These are phyloP conservation scores for Davidsoniella eucalypti DNA, from an alignment of 2,329 filamentous ascomycete species.

Conservation along the genomic window DNA sequence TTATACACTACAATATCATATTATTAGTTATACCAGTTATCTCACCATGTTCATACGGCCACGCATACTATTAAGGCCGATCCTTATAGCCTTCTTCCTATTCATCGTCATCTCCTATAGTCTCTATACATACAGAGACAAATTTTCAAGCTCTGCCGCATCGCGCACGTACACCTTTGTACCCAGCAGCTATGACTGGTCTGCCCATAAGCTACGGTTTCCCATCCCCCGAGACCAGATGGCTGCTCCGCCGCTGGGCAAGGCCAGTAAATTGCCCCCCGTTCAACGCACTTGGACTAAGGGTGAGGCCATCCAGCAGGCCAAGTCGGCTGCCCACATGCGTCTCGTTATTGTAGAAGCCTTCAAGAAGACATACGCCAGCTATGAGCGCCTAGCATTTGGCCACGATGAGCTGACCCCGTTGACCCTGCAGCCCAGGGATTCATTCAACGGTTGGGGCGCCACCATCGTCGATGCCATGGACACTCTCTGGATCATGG, in stretches of 20 bases:
- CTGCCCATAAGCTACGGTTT: constrained; percentile 13
- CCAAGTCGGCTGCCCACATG: constrained; percentile 15
- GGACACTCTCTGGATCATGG: constrained; percentile 62
- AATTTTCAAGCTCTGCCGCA: background rate
- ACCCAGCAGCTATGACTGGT: constrained; percentile 15
- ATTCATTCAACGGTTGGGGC: constrained; percentile 50
- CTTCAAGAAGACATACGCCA: constrained; percentile 39
- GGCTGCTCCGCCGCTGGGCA: constrained; percentile 12
- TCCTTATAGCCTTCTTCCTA: constrained; percentile 31
- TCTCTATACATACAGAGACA: constrained; percentile 33
- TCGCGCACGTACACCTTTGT: constrained; percentile 3
- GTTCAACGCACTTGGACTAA: constrained; percentile 7
- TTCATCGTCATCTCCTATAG: constrained; percentile 49
- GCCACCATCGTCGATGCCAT: constrained; percentile 51
- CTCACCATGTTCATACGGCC: constrained; percentile 4
- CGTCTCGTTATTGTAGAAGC: constrained; percentile 29
- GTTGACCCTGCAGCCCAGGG: constrained; percentile 31
- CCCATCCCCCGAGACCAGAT: constrained; percentile 14
- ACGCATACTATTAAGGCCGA: constrained; percentile 21
- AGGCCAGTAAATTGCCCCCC: background rate
- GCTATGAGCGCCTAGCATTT: constrained; percentile 48
- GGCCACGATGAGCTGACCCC: constrained; percentile 46
- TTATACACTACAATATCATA: too few relatives aligned
- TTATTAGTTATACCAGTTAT: background rate
- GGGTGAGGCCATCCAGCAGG: constrained; percentile 7